phyloP scores from a whole-genome alignment of 208 protist genomes.

The Polymyxa betae region DNA sequence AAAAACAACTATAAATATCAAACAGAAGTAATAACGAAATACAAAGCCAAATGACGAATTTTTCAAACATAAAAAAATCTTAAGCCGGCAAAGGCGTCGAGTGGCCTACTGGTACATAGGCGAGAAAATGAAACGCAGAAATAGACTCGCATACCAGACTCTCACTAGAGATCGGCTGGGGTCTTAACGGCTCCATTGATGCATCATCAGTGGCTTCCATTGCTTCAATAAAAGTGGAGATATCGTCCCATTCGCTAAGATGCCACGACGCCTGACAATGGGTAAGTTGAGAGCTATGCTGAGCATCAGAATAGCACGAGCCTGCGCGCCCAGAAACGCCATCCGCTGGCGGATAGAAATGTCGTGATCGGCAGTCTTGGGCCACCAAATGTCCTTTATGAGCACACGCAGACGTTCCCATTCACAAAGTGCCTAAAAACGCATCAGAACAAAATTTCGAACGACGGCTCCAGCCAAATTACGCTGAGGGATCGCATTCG shows the following conservation, averaged over 20 bases:
- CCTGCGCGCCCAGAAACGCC: conserved; percentile 59
- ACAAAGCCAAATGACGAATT: neutral
- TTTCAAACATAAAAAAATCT: neutral
- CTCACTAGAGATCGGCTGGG: no score
- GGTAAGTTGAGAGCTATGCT: neutral
- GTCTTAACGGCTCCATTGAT: no score
- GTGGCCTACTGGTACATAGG: no score
- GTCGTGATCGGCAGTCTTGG: neutral
- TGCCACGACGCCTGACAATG: conserved; percentile 77
- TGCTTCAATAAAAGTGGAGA: conserved; percentile 79
- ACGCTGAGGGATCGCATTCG: conserved; percentile 94
- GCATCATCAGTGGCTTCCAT: conserved; percentile 63
- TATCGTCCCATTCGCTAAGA: conserved; percentile 85
- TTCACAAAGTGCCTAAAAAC: conserved; percentile 54
- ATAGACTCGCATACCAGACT: no score
- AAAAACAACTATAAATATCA: neutral
- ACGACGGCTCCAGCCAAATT: conserved; percentile 45
- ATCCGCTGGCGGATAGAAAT: conserved; percentile 84
- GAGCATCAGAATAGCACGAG: neutral
- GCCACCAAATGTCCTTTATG: conserved; percentile 32
- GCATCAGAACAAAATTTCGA: neutral
- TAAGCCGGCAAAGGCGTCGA: no score
- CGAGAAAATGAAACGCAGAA: no score
- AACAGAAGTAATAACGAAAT: neutral
- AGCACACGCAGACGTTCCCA: conserved; percentile 59